Conservation (phyloP, 495 filamentous ascomycete species). For the Hyphodiscus hymeniophilus region DNA sequence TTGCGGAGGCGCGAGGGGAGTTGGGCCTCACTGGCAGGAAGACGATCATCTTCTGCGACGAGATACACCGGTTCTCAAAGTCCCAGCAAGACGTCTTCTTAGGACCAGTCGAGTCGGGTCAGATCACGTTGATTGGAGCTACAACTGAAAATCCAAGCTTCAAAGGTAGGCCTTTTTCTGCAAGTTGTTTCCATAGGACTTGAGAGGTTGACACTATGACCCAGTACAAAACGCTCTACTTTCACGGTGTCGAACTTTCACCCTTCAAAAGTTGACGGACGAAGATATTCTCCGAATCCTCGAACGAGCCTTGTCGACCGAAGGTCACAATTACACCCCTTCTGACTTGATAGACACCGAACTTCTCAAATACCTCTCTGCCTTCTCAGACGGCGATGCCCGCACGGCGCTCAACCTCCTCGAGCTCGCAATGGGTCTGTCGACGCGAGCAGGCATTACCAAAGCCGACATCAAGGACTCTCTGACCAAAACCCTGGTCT, state of each 20-base stretch:
- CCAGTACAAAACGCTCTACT: conserved; percentile 73
- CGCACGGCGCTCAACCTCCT: conserved; percentile 87
- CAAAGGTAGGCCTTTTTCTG: conserved; percentile 35
- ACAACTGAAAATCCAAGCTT: conserved; percentile 97
- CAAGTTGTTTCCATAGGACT: too few relatives aligned
- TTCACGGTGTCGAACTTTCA: conserved; percentile 86
- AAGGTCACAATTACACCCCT: conserved; percentile 34
- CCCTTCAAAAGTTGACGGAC: conserved; percentile 62
- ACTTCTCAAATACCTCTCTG: conserved; percentile 69
- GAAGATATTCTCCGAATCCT: conserved; percentile 67
- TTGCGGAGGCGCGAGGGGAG: conserved; percentile 77
- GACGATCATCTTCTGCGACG: conserved; percentile 96
- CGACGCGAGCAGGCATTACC: conserved; percentile 33
- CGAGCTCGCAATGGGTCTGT: conserved; percentile 66
- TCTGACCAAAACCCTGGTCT: conserved; percentile 84
- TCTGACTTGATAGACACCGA: conserved; percentile 65
- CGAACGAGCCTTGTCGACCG: conserved; percentile 52
- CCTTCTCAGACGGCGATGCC: conserved; percentile 86
- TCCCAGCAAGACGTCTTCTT: conserved; percentile 93
- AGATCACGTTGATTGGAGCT: conserved; percentile 86
- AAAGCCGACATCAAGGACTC: conserved; percentile 65
- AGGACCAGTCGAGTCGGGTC: conserved; percentile 84
- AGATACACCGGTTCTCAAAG: conserved; percentile 93
- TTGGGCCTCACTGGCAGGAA: conserved; percentile 72
- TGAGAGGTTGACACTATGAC: too few relatives aligned